Percentiles rank a stretch among this genome's conserved stretches.
Conservation (phyloP, 257 asterid genomes). For the Solanum medicagineum region DNA sequence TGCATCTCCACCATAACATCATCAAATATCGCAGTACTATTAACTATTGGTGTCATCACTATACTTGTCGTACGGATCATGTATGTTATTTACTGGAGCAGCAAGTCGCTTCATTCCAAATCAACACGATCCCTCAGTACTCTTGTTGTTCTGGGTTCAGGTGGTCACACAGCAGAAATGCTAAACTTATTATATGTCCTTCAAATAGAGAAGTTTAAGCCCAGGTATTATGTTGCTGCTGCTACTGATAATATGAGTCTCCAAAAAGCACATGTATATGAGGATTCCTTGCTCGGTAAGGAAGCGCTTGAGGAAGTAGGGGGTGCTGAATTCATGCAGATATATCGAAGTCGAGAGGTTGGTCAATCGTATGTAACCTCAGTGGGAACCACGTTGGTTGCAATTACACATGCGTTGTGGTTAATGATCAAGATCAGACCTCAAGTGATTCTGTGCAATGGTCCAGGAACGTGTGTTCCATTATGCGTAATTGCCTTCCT, state of each 20-base stretch:
- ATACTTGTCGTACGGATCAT: constrained; percentile 32
- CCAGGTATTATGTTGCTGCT: constrained; percentile 80
- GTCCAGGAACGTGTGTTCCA: constrained; percentile 94
- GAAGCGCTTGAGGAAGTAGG: constrained; percentile 34
- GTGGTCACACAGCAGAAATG: constrained; percentile 99
- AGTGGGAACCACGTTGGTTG: constrained; percentile 72
- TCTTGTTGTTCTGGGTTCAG: constrained; percentile 73
- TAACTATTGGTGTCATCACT: constrained; percentile 27
- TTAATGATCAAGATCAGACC: constrained; percentile 87
- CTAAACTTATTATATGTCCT: constrained; percentile 55
- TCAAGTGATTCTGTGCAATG: constrained; percentile 86
- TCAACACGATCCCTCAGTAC: constrained; percentile 37
- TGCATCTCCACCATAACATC: constrained; percentile 6
- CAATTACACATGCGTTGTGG: constrained; percentile 75
- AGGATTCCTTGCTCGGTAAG: constrained; percentile 50
- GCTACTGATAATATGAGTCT: constrained; percentile 96
- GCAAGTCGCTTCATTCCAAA: constrained; percentile 17
- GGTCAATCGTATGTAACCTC: constrained; percentile 91
- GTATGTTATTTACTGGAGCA: constrained; percentile 29
- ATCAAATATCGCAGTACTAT: constrained; percentile 5
- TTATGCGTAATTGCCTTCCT: constrained; percentile 57
- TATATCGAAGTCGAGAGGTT: constrained; percentile 86
- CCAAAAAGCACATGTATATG: constrained; percentile 66
- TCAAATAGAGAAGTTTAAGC: constrained; percentile 52
- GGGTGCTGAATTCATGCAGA: constrained; percentile 54